These are phyloP conservation scores for Saccharomycopsis sp. DNA, from an alignment of 805 yeast genomes.

Conservation along the genomic window DNA sequence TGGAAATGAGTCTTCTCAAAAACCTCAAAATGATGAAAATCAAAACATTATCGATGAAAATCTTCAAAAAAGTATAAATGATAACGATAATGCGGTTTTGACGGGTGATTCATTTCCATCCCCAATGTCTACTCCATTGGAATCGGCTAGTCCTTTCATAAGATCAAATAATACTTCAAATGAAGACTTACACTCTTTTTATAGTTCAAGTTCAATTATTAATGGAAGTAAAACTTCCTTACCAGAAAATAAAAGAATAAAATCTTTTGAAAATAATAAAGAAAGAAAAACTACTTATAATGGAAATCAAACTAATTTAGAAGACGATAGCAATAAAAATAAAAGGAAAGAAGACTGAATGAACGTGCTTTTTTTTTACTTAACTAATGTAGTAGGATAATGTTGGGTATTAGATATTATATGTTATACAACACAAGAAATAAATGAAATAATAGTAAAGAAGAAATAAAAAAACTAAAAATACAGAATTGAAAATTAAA, in stretches of 20 bases:
- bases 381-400: too few relatives aligned
- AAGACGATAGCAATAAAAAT: constrained; percentile 40
- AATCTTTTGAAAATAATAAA: constrained; percentile 20
- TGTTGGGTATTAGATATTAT: too few relatives aligned
- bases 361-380: too few relatives aligned
- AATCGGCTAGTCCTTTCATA: constrained; percentile 21
- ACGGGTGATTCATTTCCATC: background rate
- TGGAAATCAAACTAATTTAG: constrained; percentile 44
- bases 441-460: too few relatives aligned
- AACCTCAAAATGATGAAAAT: background rate
- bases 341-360: too few relatives aligned
- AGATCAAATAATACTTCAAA: constrained; percentile 25
- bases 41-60: background rate
- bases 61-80: background rate
- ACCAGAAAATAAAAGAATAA: constrained; percentile 4
- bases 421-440: too few relatives aligned
- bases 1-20: constrained; percentile 1
- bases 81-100: background rate
- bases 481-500: too few relatives aligned
- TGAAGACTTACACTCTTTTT: constrained; percentile 24
- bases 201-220: constrained; percentile 18
- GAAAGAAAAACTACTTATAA: constrained; percentile 41
- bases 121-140: background rate
- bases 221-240: constrained; percentile 12
- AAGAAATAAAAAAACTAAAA: too few relatives aligned